Evolutionary conservation across 2,329 filamentous ascomycete genomes (phyloP), one percentile per base, ranked within the genome.

Genomic region (Xylaria sp.): DNA sequence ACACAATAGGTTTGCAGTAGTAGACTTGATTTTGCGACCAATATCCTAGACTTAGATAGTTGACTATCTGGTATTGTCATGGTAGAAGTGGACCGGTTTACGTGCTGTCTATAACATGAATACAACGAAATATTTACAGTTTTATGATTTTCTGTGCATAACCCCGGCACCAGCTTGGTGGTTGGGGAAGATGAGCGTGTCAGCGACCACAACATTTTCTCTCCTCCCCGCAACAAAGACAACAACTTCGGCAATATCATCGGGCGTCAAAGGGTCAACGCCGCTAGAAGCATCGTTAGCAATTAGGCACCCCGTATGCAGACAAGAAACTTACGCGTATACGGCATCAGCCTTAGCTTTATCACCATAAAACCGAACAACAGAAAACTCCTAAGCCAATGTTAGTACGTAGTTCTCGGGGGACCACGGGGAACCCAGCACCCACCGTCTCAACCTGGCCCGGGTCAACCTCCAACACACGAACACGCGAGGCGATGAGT

Each of bases 161-260:
- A 68, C 53, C n/a, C 54, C 60, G 31, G 73, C 71, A 43, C 60
- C 63, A 21, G 68, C 90, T 81, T 93, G 90, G 73, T 93, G 90
- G 70, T 87, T 92, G 7, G 90, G 90, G 75, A 87, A 93, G 41
- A 93, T 79, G 59, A 93, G 75, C 19, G 89, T 88, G 76, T 93
- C 90, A 3, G 90, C 90, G 66, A 93, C 77, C 4, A 93, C 89
- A n/a, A 93, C 90, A 72, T 93, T 93, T 77, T 93, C 90, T 71
- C 86, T 85, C 74, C 90, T 83, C 4, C 89, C 88, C n/a, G 89
- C 90, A 21, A 87, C 82, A 70, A 92, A 93, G 4, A 93, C 90
- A 23, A 93, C 80, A 29, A 92, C 83, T 75, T 93, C 90, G 1
- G 90, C 90, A 71, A 93, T 91, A 71, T 93, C 90, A 55, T 92